Evolutionary conservation across 257 asterid genomes (phyloP), one percentile per base, ranked within the genome.

Genomic region (Nicotiana otophora): DNA sequence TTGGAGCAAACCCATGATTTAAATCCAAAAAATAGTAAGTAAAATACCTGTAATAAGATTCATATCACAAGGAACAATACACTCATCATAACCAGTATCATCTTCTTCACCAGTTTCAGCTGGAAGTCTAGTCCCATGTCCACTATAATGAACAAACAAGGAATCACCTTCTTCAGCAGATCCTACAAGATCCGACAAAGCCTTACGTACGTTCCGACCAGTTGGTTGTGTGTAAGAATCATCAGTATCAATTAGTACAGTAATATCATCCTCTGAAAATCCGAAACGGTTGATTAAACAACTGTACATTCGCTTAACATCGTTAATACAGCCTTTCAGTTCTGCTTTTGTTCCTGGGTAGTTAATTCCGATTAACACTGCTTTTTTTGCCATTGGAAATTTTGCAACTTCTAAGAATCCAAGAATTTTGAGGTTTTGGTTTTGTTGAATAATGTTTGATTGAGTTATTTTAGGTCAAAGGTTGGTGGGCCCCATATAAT

Each of bases 91-190:
- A 84, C 99, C 99, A 57, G 99, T 96, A 78, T 96, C 99, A 58
- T 96, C 99, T 34, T 93, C 95, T 91, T 95, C 99, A 58, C 99
- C 99, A 30, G 97, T 94, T 89, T 96, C 99, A 60, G 99, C 99
- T 26, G 99, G 99, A 2, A 96, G 93, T 57, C 99, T 95, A 10
- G 99, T 96, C 5, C 99, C 99, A 81, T 96, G 99, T 79, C 99
- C 99, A 60, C 99, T 96, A 82, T 96, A 96, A 88, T 96, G 99
- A 7, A 96, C 97, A 85, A 96, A 96, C 70, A 96, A 90, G 76
- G 79, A 84, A 70, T 95, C 99, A 0, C 99, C 97, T 64, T 89
- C 82, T 39, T 80, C 48, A 76, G 93, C 97, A 51, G 94, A 88
- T 74, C 82, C 64, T n/a, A 95, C 90, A 80, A 96, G 96, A 87